These are phyloP conservation scores for Nicotiana sylvestris DNA, from an alignment of 257 asterid genomes.

Conservation along the genomic window DNA sequence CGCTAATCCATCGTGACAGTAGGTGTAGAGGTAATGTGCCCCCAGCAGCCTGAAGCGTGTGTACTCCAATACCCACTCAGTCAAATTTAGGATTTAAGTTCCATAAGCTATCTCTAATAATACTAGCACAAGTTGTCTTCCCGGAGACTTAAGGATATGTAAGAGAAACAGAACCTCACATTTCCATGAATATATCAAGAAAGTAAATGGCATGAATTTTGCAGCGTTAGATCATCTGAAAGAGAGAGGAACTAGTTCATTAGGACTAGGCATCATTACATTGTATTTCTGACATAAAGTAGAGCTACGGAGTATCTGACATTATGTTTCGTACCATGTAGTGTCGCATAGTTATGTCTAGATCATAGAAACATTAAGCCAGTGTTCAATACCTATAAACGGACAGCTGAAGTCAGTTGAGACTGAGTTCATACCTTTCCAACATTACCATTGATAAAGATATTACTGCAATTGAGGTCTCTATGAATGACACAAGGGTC, in stretches of 20 bases:
- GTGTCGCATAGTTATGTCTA: neutral
- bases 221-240: neutral
- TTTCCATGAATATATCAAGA: neutral
- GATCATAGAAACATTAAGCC: neutral
- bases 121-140: neutral
- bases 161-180: neutral
- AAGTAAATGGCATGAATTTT: neutral
- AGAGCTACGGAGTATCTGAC: neutral
- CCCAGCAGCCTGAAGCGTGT: too few species aligned
- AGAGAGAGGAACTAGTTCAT: neutral
- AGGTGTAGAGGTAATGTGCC: too few species aligned
- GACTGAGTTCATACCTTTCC: conserved; percentile 21
- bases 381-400: neutral
- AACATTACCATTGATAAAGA: conserved; percentile 28
- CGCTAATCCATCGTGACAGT: neutral
- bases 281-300: neutral
- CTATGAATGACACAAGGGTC: conserved; percentile 27
- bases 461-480: conserved; percentile 30
- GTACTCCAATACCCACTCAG: neutral
- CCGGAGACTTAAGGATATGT: neutral
- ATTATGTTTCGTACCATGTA: neutral
- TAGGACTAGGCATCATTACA: neutral
- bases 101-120: neutral
- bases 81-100: neutral
- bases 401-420: neutral